These are phyloP conservation scores for Vitis hybrid DNA, from an alignment of 177 flowering plant genomes.

Conservation along the genomic window DNA sequence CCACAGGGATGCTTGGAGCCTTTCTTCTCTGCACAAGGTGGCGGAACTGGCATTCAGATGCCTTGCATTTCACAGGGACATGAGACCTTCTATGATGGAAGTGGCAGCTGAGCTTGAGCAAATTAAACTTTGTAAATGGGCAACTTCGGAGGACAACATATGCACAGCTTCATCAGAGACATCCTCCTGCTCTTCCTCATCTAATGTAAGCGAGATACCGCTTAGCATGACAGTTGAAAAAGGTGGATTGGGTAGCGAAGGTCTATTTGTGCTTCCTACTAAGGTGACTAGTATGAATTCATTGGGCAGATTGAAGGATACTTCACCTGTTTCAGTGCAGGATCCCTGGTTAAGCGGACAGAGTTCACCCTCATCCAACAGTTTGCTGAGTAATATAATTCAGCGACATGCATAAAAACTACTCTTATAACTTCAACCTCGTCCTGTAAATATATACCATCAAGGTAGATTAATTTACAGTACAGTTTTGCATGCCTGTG, in stretches of 20 bases:
- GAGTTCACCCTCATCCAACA: constrained; percentile 68
- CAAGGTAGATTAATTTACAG: neutral
- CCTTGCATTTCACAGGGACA: constrained; percentile 48
- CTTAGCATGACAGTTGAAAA: constrained; percentile 14
- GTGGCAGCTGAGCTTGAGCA: constrained; percentile 55
- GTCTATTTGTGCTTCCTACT: constrained; percentile 10
- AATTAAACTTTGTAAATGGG: constrained; percentile 31
- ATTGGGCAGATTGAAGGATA: constrained; percentile 23
- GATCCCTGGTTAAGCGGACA: constrained; percentile 58
- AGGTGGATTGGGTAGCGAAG: constrained; percentile 15
- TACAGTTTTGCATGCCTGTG: neutral
- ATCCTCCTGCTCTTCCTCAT: constrained; percentile 29
- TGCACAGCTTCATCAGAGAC: constrained; percentile 16
- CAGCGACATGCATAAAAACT: constrained; percentile 18
- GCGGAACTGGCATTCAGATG: constrained; percentile 66
- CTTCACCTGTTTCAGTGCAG: constrained; percentile 55
- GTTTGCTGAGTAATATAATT: constrained; percentile 42
- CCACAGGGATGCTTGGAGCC: constrained; percentile 29
- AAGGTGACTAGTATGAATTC: constrained; percentile 9
- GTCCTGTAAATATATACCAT: neutral
- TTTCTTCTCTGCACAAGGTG: constrained; percentile 41
- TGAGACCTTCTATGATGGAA: constrained; percentile 65
- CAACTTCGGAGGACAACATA: constrained; percentile 19
- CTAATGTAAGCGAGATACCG: constrained; percentile 35
- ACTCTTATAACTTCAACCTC: neutral